Evolutionary conservation across 2,329 filamentous ascomycete species (phyloP).

Genomic region (Trichoderma sp.): DNA sequence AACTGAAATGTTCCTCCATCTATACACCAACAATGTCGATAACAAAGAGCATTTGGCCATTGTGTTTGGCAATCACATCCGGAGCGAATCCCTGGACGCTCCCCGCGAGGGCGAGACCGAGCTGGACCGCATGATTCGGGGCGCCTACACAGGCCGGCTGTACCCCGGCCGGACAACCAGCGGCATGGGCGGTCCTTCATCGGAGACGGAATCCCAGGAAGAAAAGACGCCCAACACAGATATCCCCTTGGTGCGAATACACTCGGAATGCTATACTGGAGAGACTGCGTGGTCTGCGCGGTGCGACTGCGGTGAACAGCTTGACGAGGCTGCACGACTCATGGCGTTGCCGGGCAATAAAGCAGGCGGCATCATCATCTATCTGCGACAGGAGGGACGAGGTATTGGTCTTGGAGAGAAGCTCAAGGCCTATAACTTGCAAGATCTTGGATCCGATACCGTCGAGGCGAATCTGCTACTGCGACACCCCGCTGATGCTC

Average conservation of each 20-base stretch:
- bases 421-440: slow-evolving; percentile 95
- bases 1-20: slow-evolving; percentile 94
- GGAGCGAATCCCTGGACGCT: slow-evolving; percentile 71
- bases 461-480: slow-evolving; percentile 93
- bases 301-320: slow-evolving; percentile 96
- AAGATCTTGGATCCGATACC: slow-evolving; percentile 95
- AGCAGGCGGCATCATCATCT: slow-evolving; percentile 87
- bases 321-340: slow-evolving; percentile 91
- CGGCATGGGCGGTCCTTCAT: slow-evolving; percentile 47
- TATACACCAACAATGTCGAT: slow-evolving; percentile 91
- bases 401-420: slow-evolving; percentile 95
- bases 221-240: slow-evolving; percentile 21
- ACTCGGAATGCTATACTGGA: slow-evolving; percentile 97
- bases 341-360: slow-evolving; percentile 72
- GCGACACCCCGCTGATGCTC: slow-evolving; percentile 88
- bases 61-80: slow-evolving; percentile 87
- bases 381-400: slow-evolving; percentile 91
- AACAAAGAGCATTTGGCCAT: slow-evolving; percentile 97
- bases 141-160: slow-evolving; percentile 85
- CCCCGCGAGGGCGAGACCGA: slow-evolving; percentile 77
- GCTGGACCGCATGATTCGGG: slow-evolving; percentile 88
- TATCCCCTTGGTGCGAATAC: slow-evolving; percentile 81
- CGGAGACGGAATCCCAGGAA: slow-evolving; percentile 31
- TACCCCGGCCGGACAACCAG: slow-evolving; percentile 83
- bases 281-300: slow-evolving; percentile 98